phyloP scores from a whole-genome alignment of 2,329 filamentous ascomycete genomes.

The Fusarium duplospermum region DNA sequence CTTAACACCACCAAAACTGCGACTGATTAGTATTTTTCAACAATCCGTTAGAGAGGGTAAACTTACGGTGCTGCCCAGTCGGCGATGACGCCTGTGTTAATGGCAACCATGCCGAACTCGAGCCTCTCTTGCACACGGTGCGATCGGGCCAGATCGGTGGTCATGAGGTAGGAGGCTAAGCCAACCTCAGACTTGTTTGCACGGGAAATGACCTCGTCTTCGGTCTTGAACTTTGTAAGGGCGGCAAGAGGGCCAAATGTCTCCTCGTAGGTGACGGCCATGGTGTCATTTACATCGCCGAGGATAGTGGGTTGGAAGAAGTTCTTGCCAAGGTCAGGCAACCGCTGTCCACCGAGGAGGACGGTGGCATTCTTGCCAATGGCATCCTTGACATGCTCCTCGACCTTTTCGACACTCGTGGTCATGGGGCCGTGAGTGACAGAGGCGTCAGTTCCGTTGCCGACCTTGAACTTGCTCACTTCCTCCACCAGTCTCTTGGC shows the following conservation, averaged over 20 bases:
- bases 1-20: constrained; percentile 70
- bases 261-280: constrained; percentile 70
- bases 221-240: constrained; percentile 73
- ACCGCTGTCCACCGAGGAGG: constrained; percentile 71
- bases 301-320: constrained; percentile 79
- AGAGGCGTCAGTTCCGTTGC: constrained; percentile 69
- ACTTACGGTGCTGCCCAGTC: constrained; percentile 44
- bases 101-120: constrained; percentile 76
- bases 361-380: constrained; percentile 71
- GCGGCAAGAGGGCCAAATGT: constrained; percentile 74
- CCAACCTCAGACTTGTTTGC: constrained; percentile 74
- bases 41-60: not conserved
- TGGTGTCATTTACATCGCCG: constrained; percentile 66
- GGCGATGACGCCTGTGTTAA: constrained; percentile 65
- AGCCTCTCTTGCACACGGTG: constrained; percentile 75
- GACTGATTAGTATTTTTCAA: constrained; percentile 8
- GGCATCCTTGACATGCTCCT: constrained; percentile 74
- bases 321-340: constrained; percentile 73
- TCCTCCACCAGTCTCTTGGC: constrained; percentile 72
- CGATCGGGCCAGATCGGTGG: constrained; percentile 73
- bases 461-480: constrained; percentile 76
- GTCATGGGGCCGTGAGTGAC: constrained; percentile 77
- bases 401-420: constrained; percentile 67
- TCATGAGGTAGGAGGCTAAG: constrained; percentile 75
- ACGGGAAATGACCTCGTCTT: constrained; percentile 69